These are phyloP conservation scores for Vicia sativa DNA, from an alignment of 306 rosid species.

Conservation along the genomic window DNA sequence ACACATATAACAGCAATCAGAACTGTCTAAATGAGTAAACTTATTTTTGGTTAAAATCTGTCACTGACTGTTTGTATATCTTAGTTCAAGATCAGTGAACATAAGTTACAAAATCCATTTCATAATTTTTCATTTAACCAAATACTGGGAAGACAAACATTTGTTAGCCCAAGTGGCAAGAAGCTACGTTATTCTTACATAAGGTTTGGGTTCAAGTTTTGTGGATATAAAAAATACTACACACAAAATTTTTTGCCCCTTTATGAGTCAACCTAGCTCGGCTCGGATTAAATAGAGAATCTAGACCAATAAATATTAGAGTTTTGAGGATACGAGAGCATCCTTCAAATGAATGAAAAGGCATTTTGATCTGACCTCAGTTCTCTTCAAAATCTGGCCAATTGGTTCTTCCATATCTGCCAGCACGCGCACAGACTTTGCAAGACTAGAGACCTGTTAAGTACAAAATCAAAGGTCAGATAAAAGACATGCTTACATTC, in stretches of 20 bases:
- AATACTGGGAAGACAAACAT: constrained; percentile 1
- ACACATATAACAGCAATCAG: constrained; percentile 40
- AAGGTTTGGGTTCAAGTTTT: neutral
- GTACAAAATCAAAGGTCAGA: constrained; percentile 23
- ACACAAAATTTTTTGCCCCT: neutral
- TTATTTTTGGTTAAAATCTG: constrained; percentile 19
- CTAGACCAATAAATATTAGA: neutral
- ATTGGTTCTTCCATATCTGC: constrained; percentile 90
- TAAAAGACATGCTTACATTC: neutral
- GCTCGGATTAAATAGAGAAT: neutral
- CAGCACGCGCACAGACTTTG: constrained; percentile 69
- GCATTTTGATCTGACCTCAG: constrained; percentile 57
- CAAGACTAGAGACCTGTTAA: constrained; percentile 69
- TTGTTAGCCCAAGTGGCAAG: constrained; percentile 1
- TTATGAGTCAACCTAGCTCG: neutral
- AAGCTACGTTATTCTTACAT: neutral
- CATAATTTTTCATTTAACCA: constrained; percentile 20
- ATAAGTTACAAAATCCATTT: neutral
- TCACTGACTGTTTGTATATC: neutral
- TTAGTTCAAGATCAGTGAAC: constrained; percentile 22
- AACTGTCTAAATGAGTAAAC: constrained; percentile 32
- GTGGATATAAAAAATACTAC: neutral
- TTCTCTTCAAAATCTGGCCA: constrained; percentile 70
- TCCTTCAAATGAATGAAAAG: constrained; percentile 31
- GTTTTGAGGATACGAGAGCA: constrained; percentile 21